These are phyloP conservation scores for Myriosclerotinia scirpicola DNA, from an alignment of 2,329 filamentous ascomycete species.

Conservation along the genomic window DNA sequence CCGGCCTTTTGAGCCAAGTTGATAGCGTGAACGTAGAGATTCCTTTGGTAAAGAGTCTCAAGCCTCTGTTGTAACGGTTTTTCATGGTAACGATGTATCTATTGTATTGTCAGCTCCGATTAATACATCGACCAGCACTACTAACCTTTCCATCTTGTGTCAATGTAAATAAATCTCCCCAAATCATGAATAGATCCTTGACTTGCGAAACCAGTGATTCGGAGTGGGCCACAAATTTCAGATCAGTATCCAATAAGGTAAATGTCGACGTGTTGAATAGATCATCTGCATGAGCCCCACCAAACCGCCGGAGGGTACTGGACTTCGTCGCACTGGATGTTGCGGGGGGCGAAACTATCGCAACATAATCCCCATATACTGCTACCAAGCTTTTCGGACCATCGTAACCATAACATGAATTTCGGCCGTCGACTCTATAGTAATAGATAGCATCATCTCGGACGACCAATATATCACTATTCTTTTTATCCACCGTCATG, in stretches of 20 bases:
- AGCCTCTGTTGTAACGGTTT: conserved; percentile 87
- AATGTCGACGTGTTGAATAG: conserved; percentile 87
- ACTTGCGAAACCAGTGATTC: conserved; percentile 81
- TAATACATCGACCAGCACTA: neutral
- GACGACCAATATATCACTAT: conserved; percentile 85
- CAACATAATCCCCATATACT: conserved; percentile 82
- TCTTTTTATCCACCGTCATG: conserved; percentile 81
- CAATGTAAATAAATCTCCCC: conserved; percentile 89
- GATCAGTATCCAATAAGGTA: conserved; percentile 84
- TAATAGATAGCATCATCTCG: conserved; percentile 95
- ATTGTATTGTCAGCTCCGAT: conserved; percentile 44
- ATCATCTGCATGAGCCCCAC: conserved; percentile 68
- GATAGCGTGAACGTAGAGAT: conserved; percentile 88
- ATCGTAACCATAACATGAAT: conserved; percentile 87
- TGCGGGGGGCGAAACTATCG: conserved; percentile 75
- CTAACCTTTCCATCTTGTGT: conserved; percentile 86
- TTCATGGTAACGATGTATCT: conserved; percentile 87
- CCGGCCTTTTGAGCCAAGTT: conserved; percentile 89
- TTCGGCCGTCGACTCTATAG: conserved; percentile 81
- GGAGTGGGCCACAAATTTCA: conserved; percentile 86
- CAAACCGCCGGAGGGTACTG: conserved; percentile 67
- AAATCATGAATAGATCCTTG: conserved; percentile 77
- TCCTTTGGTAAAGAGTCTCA: conserved; percentile 90
- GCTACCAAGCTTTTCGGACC: conserved; percentile 80
- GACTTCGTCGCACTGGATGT: conserved; percentile 48